Evolutionary conservation across 2,329 filamentous ascomycete genomes (phyloP), one percentile per base, ranked within the genome.

Genomic region (Lasiodiplodia gonubiensis): DNA sequence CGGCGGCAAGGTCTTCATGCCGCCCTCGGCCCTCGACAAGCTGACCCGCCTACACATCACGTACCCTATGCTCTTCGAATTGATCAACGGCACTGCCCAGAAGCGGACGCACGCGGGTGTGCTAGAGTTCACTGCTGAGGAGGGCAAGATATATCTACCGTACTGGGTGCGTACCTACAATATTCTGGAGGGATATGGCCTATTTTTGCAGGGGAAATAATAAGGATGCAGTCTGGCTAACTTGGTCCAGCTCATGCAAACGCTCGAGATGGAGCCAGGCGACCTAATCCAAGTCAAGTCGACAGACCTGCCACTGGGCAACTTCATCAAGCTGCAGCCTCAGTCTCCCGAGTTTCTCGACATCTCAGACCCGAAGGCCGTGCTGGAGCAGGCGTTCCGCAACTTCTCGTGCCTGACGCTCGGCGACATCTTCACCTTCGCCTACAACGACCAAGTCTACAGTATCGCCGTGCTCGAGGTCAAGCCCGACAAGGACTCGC

Each of bases 1-100:
- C 77, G 95, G 95, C 72, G 96, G 94, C 80, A 99, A 99, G 84
- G 94, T 99, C 74, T 92, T 99, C 77, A 89, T 99, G 70, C 95
- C 95, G n/a, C 92, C 95, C 0, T 97, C 93, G 42, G 94, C 95
- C 6, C 87, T 99, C 66, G 94, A 99, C 83, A 99, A 97, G 81
- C 91, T 99, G 72, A 97, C 95, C 18, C 88, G 94, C 76, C 84
- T 99, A 18, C 94, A 98, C 80, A 97, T 99, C 70, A 94, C 96
- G 77, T 99, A 97, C 84, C 95, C 95, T 8, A 92, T 99, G 84
- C 87, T 98, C 71, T 97, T 99, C 83, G 94, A 99, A 86, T 86
- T 99, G 71, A 91, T 92, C 74, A 99, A 98, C 77, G 93, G 94
- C 27, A 88, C 90, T 70, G 27, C 23, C 16, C 5, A 30, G 33